These are phyloP conservation scores for Pulicaria dysenterica DNA, from an alignment of 129 eudicot species.

Conservation along the genomic window DNA sequence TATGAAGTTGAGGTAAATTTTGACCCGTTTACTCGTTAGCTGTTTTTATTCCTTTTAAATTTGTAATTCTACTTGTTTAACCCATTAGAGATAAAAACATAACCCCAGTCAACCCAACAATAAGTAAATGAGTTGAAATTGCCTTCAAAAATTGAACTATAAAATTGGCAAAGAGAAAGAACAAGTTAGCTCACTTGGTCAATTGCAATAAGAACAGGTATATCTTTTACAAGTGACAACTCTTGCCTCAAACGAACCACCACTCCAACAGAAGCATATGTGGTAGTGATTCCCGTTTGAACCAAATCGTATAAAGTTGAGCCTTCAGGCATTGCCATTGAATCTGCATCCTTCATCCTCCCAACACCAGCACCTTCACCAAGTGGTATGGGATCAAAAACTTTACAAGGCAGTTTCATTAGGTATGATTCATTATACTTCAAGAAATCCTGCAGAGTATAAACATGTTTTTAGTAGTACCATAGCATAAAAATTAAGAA, in stretches of 20 bases:
- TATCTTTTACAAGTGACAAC: conserved; percentile 65
- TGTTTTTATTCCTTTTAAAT: no score
- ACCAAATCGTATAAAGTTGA: conserved; percentile 75
- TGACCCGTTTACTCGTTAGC: no score
- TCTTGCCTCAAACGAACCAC: conserved; percentile 88
- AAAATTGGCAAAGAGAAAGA: conserved; percentile 20
- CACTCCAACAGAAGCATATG: conserved; percentile 94
- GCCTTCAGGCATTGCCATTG: conserved; percentile 69
- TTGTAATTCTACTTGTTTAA: no score
- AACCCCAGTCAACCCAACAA: no score
- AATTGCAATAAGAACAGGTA: conserved; percentile 83
- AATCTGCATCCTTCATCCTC: conserved; percentile 66
- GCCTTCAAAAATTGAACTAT: no score
- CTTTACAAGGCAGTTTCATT: conserved; percentile 61
- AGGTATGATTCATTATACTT: conserved; percentile 59
- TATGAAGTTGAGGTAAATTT: no score
- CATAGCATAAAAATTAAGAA: not conserved
- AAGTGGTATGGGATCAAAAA: conserved; percentile 74
- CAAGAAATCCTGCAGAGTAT: conserved; percentile 62
- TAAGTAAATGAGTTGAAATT: no score
- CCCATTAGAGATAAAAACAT: no score
- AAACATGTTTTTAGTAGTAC: not conserved
- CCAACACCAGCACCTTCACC: conserved; percentile 99
- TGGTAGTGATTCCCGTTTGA: conserved; percentile 62
- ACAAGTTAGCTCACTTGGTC: conserved; percentile 68